Base-by-base conservation (phyloP, 2,329 filamentous ascomycete species). In the Lachnellula cervina region DNA sequence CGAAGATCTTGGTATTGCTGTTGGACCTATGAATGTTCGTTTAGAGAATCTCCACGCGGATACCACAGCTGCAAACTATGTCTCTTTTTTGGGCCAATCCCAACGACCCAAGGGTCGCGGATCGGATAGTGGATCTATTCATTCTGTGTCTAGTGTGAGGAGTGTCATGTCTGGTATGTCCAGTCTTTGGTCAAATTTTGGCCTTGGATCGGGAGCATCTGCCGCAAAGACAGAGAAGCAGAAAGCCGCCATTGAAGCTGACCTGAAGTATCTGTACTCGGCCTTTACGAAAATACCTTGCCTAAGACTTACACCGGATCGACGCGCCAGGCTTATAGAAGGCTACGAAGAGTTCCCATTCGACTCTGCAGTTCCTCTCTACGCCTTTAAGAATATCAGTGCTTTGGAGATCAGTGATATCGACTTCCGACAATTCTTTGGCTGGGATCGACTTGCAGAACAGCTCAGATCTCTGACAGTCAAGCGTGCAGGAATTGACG, bases 161-260 rank as follows among this genome's bases (percentile, higher is more conserved):
- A 97, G 93, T 72, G 92, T 96, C 68, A 93, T 97, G 89, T 96
- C 94, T 28, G 90, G 89, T 72, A 96, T 99, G 88, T 94, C 91
- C 56, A 86, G 89, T 14, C 76, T 97, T 46, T 97, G 92, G 93
- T 88, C 90, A 21, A 91, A 87, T 66, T 86, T 97, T 62, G 89
- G 92, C 23, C 82, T 97, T 28, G 86, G 86, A 58, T 86, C 89
- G 45, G 88, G 87, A 72, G 90, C 90, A 66, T 86, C 88, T 43
- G 83, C 84, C 49, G 87, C 90, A 62, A 89, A 92, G 69, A 89
- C 86, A 37, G 94, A 97, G 73, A 91, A 90, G 69, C 90, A 94
- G 71, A 96, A 95, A 73, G 87, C 87, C 56, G 88, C 90, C 45
- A 74, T 94, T 54, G 86, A 94, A 69, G 84, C 88, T 55, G 94